A percentile compares a stretch with the other conserved stretches of the same genome.
These are phyloP conservation scores for Plasmodium billcollinsi DNA, from an alignment of 169 alveolate genomes.

Conservation along the genomic window DNA sequence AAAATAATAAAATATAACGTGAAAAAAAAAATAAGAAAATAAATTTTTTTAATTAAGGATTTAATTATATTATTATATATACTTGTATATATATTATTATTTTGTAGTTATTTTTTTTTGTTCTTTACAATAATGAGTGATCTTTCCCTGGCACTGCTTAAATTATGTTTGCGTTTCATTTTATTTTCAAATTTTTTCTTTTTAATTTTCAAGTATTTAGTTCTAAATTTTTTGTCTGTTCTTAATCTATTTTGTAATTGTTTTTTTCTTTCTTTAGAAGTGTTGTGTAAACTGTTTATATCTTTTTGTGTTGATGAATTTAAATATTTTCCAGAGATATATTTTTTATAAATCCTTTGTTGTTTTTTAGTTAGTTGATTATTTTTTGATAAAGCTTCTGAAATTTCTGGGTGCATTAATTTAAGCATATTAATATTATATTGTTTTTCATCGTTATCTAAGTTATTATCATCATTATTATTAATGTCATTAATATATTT, in stretches of 20 bases:
- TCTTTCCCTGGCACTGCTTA: conserved; percentile 51
- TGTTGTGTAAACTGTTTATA: not conserved
- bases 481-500: not conserved
- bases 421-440: conserved; percentile 11
- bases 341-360: conserved; percentile 68
- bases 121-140: conserved; percentile 34
- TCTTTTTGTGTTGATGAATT: not conserved
- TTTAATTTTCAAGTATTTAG: conserved; percentile 11
- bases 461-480: not conserved
- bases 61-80: too few relatives aligned
- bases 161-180: conserved; percentile 19
- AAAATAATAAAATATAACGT: too few relatives aligned
- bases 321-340: conserved; percentile 39
- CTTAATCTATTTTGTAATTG: conserved; percentile 33
- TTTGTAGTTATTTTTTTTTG: not conserved
- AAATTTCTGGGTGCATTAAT: conserved; percentile 76
- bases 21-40: not conserved
- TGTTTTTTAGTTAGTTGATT: conserved; percentile 79
- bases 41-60: too few relatives aligned
- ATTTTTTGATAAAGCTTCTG: conserved; percentile 76
- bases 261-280: conserved; percentile 23
- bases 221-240: conserved; percentile 46
- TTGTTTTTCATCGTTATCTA: conserved; percentile 6
- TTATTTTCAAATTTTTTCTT: conserved; percentile 35
- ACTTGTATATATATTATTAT: not conserved